phyloP scores from a whole-genome alignment of 208 protist genomes.

The Leptomonas pyrrhocoris region DNA sequence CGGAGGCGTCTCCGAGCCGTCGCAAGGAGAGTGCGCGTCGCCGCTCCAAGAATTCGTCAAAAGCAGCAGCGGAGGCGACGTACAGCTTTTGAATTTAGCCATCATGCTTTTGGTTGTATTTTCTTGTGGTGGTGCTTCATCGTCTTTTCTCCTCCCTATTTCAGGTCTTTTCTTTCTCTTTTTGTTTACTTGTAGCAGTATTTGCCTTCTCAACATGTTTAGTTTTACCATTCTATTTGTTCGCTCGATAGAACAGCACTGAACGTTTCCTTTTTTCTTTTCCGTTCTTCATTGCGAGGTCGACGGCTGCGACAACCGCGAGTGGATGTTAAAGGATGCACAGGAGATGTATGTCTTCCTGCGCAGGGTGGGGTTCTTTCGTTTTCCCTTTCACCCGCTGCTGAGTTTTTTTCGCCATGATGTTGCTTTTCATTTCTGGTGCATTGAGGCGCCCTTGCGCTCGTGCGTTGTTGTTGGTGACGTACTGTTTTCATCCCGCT shows the following conservation, averaged over 20 bases:
- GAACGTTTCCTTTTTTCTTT: constrained; percentile 1
- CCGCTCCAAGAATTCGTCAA: constrained; percentile 15
- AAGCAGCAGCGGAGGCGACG: constrained; percentile 9
- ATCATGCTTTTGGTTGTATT: background rate
- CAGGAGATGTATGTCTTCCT: no score
- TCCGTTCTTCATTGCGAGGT: constrained; percentile 2
- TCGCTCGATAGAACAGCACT: no score
- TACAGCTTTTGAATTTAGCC: constrained; percentile 19
- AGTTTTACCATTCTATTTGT: background rate
- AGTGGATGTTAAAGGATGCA: background rate
- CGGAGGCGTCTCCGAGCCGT: background rate
- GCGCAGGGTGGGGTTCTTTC: background rate
- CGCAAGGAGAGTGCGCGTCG: background rate
- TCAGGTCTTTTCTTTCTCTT: background rate
- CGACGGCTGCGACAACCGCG: background rate
- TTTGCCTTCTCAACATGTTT: constrained; percentile 13
- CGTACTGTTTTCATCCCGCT: no score
- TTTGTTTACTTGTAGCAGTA: background rate
- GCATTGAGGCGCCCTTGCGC: no score
- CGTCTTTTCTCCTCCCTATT: background rate
- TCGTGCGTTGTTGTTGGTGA: no score
- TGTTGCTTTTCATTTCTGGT: background rate
- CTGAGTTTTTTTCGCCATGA: background rate
- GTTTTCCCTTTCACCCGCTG: background rate
- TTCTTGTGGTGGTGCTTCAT: background rate